These are phyloP conservation scores for Trametopsis cervina DNA, from an alignment of 768 basidiomycete species.

Conservation along the genomic window DNA sequence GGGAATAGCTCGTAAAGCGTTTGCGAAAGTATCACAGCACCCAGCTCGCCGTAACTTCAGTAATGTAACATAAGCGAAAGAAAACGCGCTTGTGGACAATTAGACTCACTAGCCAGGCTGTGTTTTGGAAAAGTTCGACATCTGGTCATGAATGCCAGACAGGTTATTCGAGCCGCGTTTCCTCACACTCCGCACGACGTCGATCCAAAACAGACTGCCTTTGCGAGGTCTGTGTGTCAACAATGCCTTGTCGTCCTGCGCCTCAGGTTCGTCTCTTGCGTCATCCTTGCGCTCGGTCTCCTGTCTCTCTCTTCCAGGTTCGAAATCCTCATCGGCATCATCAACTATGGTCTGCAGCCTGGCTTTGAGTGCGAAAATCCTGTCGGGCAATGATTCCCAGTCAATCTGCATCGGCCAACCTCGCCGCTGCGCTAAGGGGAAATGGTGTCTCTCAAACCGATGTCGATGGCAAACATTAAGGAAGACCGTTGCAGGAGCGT, in stretches of 20 bases:
- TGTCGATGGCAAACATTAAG: slow-evolving; percentile 72
- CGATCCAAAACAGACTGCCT: slow-evolving; percentile 61
- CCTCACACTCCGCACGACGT: slow-evolving; percentile 55
- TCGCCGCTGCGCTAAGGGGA: slow-evolving; percentile 61
- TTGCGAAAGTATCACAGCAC: slow-evolving; percentile 74
- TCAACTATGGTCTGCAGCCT: slow-evolving; percentile 45
- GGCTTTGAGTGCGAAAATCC: slow-evolving; percentile 46
- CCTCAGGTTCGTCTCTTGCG: slow-evolving; percentile 16
- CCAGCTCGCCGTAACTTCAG: slow-evolving; percentile 78
- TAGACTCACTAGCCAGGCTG: slow-evolving; percentile 82
- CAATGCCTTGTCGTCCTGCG: slow-evolving; percentile 12
- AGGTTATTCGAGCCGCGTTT: slow-evolving; percentile 59
- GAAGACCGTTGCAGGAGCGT: slow-evolving; percentile 43
- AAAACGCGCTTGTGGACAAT: neutral
- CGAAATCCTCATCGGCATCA: slow-evolving; percentile 31
- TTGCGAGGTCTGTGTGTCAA: slow-evolving; percentile 25
- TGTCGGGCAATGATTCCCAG: slow-evolving; percentile 45
- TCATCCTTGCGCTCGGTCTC: slow-evolving; percentile 21
- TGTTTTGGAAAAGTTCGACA: slow-evolving; percentile 69
- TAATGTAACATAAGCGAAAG: neutral
- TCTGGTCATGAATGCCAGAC: slow-evolving; percentile 67
- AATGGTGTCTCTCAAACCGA: slow-evolving; percentile 63
- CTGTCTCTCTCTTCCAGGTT: slow-evolving; percentile 11
- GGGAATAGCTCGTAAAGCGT: slow-evolving; percentile 74
- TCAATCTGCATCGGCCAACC: slow-evolving; percentile 78